Evolutionary conservation across 352 stramenopile species (phyloP), one percentile per base, ranked within the genome.

Genomic region (Albugo candida): DNA sequence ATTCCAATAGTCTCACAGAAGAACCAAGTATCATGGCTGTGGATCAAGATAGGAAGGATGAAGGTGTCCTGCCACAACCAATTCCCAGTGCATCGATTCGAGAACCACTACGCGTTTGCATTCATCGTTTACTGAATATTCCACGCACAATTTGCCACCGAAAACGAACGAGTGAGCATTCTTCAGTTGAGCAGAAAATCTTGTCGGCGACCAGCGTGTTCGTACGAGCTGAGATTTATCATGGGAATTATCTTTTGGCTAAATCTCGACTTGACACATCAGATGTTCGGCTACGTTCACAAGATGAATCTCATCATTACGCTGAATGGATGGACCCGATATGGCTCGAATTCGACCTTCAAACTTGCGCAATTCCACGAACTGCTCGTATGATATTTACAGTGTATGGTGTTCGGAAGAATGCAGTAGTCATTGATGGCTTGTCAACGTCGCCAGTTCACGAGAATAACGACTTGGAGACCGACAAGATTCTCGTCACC

Each of bases 61-160:
- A 31, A 31, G 8, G 24, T 8, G 24, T 31, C 3, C 24, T 10
- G 24, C 3, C 8, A 10, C 17, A 3, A 24, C 38, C 20, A 16
- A 51, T 83, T 20, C 63, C 68, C 0, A 84, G 70, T 56, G 70
- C 59, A 2, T 47, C 64, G 17, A 63, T 86, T 21, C 62, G 73
- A 48, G 56, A 86, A 47, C 74, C 72, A 5, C 83, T 84, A 38
- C 52, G 61, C 14, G 66, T 91, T 27, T 70, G 70, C 43, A 70
- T 91, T 55, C 61, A 65, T n/a, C 77, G 77, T 2, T 69, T 91
- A 11, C 48, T 91, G 18, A 91, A 91, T 53, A 91, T 91, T 48
- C 74, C 74, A 24, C 74, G 77, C 6, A 66, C 56, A 11, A 45
- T 44, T 48, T 82, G 66, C 46, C 51, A 74, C 13, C 56, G 61